Evolutionary conservation across 2,329 filamentous ascomycete genomes (phyloP).

Genomic region (Fusarium phyllophilum): DNA sequence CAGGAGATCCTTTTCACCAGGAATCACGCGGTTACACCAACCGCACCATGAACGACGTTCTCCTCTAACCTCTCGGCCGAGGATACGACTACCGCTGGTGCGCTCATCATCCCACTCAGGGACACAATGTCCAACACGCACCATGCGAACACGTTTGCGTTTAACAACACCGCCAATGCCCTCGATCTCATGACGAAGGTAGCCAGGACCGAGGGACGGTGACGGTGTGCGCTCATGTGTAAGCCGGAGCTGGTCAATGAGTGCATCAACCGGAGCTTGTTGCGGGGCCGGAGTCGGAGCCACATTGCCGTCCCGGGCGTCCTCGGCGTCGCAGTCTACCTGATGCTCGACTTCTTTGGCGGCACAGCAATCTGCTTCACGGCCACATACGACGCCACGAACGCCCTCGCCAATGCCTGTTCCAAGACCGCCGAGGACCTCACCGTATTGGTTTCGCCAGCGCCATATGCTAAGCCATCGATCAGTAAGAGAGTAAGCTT

Average conservation of each 20-base stretch:
- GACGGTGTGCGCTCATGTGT: slow-evolving; percentile 56
- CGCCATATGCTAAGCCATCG: slow-evolving; percentile 76
- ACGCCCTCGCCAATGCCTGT: slow-evolving; percentile 90
- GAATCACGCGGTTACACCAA: slow-evolving; percentile 85
- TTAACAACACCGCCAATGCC: slow-evolving; percentile 90
- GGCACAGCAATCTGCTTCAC: slow-evolving; percentile 79
- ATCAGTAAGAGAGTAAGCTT: slow-evolving; percentile 10
- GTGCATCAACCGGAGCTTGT: slow-evolving; percentile 38
- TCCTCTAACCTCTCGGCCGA: slow-evolving; percentile 77
- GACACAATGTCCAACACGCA: slow-evolving; percentile 84
- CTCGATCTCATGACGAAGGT: slow-evolving; percentile 87
- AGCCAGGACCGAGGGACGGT: slow-evolving; percentile 73
- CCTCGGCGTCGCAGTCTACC: slow-evolving; percentile 85
- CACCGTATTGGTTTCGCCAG: slow-evolving; percentile 87
- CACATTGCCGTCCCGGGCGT: slow-evolving; percentile 62
- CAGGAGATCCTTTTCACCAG: slow-evolving; percentile 59
- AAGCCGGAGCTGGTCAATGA: slow-evolving; percentile 47
- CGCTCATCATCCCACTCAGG: slow-evolving; percentile 86
- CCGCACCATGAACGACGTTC: slow-evolving; percentile 85
- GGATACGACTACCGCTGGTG: slow-evolving; percentile 66
- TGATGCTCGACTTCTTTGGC: slow-evolving; percentile 83
- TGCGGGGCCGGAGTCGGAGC: slow-evolving; percentile 24
- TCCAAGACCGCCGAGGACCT: slow-evolving; percentile 81
- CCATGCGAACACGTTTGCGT: slow-evolving; percentile 84
- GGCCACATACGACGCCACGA: slow-evolving; percentile 87